Conservation (phyloP, 495 filamentous ascomycete species). For the Aspergillus egyptiacus region DNA sequence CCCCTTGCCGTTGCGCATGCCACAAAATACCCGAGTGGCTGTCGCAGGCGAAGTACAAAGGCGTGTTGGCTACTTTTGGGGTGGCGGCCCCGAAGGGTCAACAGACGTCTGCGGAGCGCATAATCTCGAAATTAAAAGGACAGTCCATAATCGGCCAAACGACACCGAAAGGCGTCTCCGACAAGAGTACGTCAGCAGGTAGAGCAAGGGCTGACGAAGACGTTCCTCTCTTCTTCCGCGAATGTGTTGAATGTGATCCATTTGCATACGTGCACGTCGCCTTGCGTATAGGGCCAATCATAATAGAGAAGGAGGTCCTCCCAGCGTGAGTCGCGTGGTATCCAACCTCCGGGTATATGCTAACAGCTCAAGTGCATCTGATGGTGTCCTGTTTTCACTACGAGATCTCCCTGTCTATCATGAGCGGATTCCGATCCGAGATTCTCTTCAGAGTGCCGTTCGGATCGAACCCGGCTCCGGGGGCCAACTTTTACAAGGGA, state of each 20-base stretch:
- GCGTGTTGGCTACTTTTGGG: not conserved
- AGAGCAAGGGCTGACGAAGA: constrained; percentile 15
- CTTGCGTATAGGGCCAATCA: constrained; percentile 33
- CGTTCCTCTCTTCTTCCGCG: constrained; percentile 29
- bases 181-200: not conserved
- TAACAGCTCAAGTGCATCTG: constrained; percentile 17
- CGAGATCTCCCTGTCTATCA: constrained; percentile 20
- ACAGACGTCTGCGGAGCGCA: not conserved
- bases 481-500: constrained; percentile 15
- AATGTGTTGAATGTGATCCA: constrained; percentile 25
- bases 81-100: not conserved
- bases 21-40: not conserved
- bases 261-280: constrained; percentile 39
- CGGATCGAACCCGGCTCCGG: not conserved
- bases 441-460: not conserved
- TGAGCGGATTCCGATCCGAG: constrained; percentile 12
- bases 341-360: not conserved
- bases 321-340: constrained; percentile 12
- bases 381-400: constrained; percentile 26
- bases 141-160: not conserved
- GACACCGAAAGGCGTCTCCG: not conserved
- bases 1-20: not conserved
- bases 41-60: not conserved
- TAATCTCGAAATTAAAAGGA: not conserved
- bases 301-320: constrained; percentile 38